Evolutionary conservation across 2,329 filamentous ascomycete genomes (phyloP), one percentile per base, ranked within the genome.

Genomic region (Nemania bipapillata): DNA sequence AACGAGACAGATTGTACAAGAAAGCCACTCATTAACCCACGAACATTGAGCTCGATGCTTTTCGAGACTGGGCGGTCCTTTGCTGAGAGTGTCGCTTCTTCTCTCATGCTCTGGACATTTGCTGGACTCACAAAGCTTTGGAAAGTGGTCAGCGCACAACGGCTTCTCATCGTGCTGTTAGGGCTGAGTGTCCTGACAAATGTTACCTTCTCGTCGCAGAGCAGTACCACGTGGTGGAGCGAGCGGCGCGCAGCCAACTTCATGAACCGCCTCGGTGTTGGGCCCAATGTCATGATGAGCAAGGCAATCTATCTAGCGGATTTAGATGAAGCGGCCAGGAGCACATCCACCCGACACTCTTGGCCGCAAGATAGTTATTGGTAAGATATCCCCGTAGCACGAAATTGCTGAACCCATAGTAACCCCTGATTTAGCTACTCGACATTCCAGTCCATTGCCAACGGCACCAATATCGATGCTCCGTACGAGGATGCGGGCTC

Each of bases 231-330:
- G 1, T 98, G 94, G 94, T 97, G 92, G 91, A 86, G 88, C 53
- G 95, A 98, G 81, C 88, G 93, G 65, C 90, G 88, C 68, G 93
- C 94, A 1, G 87, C 86, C 17, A 90, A 86, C 47, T 97, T 95
- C 79, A 96, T 99, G 93, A 84, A 84, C 37, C 86, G 90, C 12
- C 82, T 98, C 15, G 95, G 95, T 9, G 89, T 98, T 7, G 86
- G 87, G 2, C 93, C 94, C 7, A 91, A 96, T 73, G 80, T 86
- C 22, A 87, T 91, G 70, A 95, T 97, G 92, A 92, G 91, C 80
- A 93, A 91, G 79, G 89, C 92, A 8, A 89, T 99, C 28, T 97
- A 96, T 77, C 81, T 97, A 64, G 86, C 85, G 59, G 95, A 98
- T 78, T 84, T 98, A 57, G 90, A 94, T 66, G 88, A 91, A 70